Conservation (phyloP, 805 yeast genomes). For the Zygosaccharomyces bailii region DNA sequence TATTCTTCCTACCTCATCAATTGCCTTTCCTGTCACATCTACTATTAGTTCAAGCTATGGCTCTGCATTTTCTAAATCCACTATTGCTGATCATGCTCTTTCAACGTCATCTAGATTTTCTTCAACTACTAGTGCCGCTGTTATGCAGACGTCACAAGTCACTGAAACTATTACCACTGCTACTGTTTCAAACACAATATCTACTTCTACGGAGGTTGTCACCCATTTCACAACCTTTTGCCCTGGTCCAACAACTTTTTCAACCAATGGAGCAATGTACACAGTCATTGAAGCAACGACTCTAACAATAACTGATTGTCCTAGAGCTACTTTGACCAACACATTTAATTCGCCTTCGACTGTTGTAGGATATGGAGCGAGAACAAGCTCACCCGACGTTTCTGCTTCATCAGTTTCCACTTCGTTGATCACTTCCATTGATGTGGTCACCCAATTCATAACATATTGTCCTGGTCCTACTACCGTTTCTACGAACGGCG, state of each 20-base stretch:
- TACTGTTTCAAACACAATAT: no score
- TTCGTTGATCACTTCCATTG: conserved; percentile 12
- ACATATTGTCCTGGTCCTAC: conserved; percentile 83
- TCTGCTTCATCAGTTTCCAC: conserved; percentile 23
- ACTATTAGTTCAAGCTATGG: no score
- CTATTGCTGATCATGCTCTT: no score
- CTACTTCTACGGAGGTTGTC: conserved; percentile 16
- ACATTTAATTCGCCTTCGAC: no score
- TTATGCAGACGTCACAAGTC: no score
- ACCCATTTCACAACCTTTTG: conserved; percentile 65
- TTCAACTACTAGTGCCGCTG: no score
- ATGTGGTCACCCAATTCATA: conserved; percentile 39
- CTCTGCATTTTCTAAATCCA: no score
- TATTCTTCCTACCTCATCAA: no score
- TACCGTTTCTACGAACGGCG: conserved; percentile 56
- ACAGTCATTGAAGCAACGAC: conserved; percentile 77
- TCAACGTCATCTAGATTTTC: no score
- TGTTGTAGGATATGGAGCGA: no score
- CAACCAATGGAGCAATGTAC: conserved; percentile 63
- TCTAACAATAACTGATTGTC: conserved; percentile 79
- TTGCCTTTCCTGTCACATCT: no score
- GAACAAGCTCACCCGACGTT: not conserved
- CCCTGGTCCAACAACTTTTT: conserved; percentile 65
- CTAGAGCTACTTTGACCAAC: conserved; percentile 62
- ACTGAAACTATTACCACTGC: no score